Base-by-base conservation (phyloP, 768 basidiomycete genomes). In the Lentinula detonsa region DNA sequence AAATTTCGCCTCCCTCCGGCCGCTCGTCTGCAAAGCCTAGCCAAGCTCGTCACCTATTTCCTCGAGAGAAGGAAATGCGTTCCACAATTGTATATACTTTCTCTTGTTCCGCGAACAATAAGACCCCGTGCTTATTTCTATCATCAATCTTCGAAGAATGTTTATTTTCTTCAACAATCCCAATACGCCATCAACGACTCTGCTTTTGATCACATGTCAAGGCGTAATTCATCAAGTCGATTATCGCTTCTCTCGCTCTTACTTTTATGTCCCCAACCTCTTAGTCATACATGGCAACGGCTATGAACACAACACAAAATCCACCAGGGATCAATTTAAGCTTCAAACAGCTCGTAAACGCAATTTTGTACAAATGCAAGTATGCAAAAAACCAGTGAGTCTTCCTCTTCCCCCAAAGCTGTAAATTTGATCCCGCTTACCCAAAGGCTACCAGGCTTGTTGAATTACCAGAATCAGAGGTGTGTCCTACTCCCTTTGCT, bases 321-420 rank as follows among this genome's bases (percentile, higher is more conserved):
- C 50, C 57, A 18, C 48, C 48, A n/a, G 59, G 59, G 3, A 34
- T 39, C 2, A 11, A 60, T 42, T 21, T 60, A 5, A 15, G 11
- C 48, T 51, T 60, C 40, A 60, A 60, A 23, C 49, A 60, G 31
- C 59, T 60, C 16, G 35, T 60, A n/a, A 39, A 60, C 46, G 59
- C 59, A 18, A 16, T 60, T 8, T 34, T 60, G 16, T 60, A 51
- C 59, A 60, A 60, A 23, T 50, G 49, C 50, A 60, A 60, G 33
- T 52, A 60, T 52, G 34, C 39, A 16, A 60, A 52, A 49, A 21
- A 60, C 33, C 48, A 60, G 59, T 60, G 10, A 21, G 59, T 52
- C 15, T 42, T 9, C 11, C 7, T 23, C 5, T n/a, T 39, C 23
- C 18, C 10, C 7, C 46, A 48, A 51, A 51, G 50, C 50, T 51